phyloP scores from a whole-genome alignment of 805 yeast genomes.

The Cyberlindnera samutprakarnensis region DNA sequence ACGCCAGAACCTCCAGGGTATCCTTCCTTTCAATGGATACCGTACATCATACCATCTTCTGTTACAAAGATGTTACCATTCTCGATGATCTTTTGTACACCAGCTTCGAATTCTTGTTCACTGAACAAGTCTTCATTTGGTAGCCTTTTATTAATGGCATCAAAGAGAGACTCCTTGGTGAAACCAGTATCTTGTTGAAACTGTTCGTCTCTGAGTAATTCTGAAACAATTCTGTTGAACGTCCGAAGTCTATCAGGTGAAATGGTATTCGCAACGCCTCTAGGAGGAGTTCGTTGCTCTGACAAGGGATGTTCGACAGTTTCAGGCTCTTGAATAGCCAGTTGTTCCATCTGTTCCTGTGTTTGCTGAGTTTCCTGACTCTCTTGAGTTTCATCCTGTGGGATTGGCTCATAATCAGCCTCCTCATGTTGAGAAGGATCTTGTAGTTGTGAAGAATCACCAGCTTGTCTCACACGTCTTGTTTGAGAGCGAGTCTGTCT shows the following conservation, averaged over 20 bases:
- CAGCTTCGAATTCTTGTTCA: conserved; percentile 29
- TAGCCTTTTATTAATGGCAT: conserved; percentile 27
- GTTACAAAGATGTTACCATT: conserved; percentile 26
- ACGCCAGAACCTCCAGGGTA: neutral
- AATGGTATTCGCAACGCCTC: conserved; percentile 5
- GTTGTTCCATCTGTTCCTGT: conserved; percentile 2
- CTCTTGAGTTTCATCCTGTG: conserved; percentile 5
- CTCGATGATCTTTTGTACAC: conserved; percentile 25
- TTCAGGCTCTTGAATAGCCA: conserved; percentile 4
- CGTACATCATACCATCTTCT: conserved; percentile 18
- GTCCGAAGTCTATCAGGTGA: conserved; percentile 11
- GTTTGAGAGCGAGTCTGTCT: conserved; percentile 1
- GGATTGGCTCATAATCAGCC: conserved; percentile 8
- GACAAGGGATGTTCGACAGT: neutral
- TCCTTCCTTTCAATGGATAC: conserved; percentile 2
- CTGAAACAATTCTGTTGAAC: conserved; percentile 6
- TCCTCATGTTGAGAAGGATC: conserved; percentile 11
- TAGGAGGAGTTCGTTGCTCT: too few relatives aligned
- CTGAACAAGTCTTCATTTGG: conserved; percentile 30
- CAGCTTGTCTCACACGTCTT: neutral
- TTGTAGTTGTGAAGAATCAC: conserved; percentile 2
- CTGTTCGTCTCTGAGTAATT: conserved; percentile 7
- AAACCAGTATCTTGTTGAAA: conserved; percentile 26
- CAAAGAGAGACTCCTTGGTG: conserved; percentile 21
- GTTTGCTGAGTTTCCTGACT: conserved; percentile 8